Conservation (phyloP, 2,329 filamentous ascomycete species). For the Ilyonectria mors-panacis region DNA sequence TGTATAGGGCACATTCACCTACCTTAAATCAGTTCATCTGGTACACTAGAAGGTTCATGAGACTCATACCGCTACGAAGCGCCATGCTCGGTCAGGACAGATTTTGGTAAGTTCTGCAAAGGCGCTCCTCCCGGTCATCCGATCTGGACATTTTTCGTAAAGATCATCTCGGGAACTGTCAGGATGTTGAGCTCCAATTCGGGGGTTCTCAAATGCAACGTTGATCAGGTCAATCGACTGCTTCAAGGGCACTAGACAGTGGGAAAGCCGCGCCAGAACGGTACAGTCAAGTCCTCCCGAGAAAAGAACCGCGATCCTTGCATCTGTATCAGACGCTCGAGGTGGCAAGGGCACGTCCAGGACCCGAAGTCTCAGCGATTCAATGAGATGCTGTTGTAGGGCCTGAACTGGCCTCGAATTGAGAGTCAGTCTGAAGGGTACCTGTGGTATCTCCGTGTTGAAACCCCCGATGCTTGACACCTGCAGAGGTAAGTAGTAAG, state of each 20-base stretch:
- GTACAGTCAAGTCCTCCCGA: conserved; percentile 97
- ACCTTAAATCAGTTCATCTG: conserved; percentile 12
- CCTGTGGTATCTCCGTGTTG: conserved; percentile 62
- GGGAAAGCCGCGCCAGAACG: conserved; percentile 83
- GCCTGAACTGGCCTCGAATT: conserved; percentile 65
- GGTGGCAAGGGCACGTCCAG: conserved; percentile 75
- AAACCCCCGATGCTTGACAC: conserved; percentile 69
- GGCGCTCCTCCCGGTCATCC: conserved; percentile 86
- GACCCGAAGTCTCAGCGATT: conserved; percentile 76
- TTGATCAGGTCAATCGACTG: conserved; percentile 91
- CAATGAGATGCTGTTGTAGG: conserved; percentile 68
- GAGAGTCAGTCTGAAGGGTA: conserved; percentile 39
- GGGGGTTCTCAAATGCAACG: conserved; percentile 96
- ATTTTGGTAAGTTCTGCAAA: conserved; percentile 79
- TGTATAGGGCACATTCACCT: conserved; percentile 85
- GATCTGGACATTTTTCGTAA: conserved; percentile 91
- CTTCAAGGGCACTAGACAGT: conserved; percentile 78
- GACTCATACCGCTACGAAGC: conserved; percentile 78
- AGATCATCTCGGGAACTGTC: conserved; percentile 54
- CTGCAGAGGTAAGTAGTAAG: conserved; percentile 63
- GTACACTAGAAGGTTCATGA: not conserved
- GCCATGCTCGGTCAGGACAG: conserved; percentile 82
- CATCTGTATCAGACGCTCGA: conserved; percentile 52
- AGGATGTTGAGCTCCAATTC: conserved; percentile 72
- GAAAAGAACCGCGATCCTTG: conserved; percentile 85